Evolutionary conservation across 2,329 filamentous ascomycete genomes (phyloP).

Genomic region (Aureobasidium sp.): DNA sequence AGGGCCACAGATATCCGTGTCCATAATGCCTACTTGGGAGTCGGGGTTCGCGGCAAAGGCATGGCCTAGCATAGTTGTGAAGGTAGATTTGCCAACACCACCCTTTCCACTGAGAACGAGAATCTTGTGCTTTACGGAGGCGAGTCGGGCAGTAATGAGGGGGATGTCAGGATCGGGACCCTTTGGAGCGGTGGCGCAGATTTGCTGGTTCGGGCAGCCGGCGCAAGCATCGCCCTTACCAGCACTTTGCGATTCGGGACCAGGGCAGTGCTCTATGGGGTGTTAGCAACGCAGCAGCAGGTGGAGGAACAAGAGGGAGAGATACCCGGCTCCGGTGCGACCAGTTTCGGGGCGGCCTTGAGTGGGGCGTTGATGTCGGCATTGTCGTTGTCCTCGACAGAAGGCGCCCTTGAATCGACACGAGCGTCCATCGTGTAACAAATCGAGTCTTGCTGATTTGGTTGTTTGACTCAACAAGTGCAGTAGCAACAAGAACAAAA

Average conservation of each 20-base stretch:
- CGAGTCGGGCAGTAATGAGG: conserved; percentile 74
- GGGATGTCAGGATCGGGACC: conserved; percentile 93
- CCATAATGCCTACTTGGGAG: conserved; percentile 85
- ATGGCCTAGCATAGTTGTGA: conserved; percentile 79
- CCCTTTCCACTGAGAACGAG: conserved; percentile 91
- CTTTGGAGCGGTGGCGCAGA: conserved; percentile 90
- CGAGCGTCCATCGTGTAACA: neutral
- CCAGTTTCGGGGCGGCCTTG: conserved; percentile 72
- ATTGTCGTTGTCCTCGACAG: conserved; percentile 62
- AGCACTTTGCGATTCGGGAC: conserved; percentile 68
- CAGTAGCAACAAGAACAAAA: no score
- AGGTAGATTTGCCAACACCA: conserved; percentile 93
- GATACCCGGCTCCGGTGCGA: conserved; percentile 78
- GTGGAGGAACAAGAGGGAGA: neutral
- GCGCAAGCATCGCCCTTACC: conserved; percentile 74
- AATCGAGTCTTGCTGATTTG: no score
- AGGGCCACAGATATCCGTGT: conserved; percentile 94
- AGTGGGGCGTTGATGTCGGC: conserved; percentile 70
- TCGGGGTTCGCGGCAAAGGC: conserved; percentile 78
- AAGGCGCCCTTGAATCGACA: conserved; percentile 61
- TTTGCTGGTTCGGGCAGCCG: conserved; percentile 90
- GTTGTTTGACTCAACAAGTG: no score
- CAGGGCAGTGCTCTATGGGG: conserved; percentile 74
- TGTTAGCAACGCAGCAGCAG: neutral
- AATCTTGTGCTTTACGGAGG: conserved; percentile 81